Evolutionary conservation across 495 filamentous ascomycete genomes (phyloP).

Genomic region (Daldinia caldariorum): DNA sequence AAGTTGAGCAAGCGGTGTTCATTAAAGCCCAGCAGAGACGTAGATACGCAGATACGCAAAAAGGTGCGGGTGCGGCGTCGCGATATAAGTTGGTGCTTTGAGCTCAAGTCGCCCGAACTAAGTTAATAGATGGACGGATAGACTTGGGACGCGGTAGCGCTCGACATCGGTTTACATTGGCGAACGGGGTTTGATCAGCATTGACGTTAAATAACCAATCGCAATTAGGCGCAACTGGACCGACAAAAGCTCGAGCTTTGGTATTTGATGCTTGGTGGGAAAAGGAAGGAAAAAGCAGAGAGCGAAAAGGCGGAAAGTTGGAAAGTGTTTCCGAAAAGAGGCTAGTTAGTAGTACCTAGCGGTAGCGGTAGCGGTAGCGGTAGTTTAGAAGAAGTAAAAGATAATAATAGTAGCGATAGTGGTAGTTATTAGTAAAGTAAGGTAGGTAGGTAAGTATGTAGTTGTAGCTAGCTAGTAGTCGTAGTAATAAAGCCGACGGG

Average conservation of each 20-base stretch:
- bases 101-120: constrained; percentile 6
- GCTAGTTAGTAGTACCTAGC: constrained; percentile 23
- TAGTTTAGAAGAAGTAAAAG: constrained; percentile 10
- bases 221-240: constrained; percentile 44
- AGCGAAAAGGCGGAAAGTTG: not conserved
- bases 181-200: constrained; percentile 40
- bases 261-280: not conserved
- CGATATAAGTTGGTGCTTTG: constrained; percentile 10
- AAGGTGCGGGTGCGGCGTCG: constrained; percentile 11
- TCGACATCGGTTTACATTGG: constrained; percentile 32
- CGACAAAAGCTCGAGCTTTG: constrained; percentile 28
- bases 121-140: constrained; percentile 3
- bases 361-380: constrained; percentile 12
- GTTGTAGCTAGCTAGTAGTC: not conserved
- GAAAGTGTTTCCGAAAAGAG: not conserved
- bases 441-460: too few species aligned
- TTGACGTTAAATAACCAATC: constrained; percentile 43
- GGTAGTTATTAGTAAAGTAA: not conserved
- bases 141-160: constrained; percentile 18
- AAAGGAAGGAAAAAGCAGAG: not conserved
- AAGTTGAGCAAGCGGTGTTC: constrained; percentile 3
- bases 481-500: constrained; percentile 12
- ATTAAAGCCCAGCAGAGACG: constrained; percentile 4
- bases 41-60: not conserved
- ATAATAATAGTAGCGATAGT: constrained; percentile 8